A percentile compares a stretch with the other conserved stretches of the same genome.
phyloP scores from a whole-genome alignment of 2,329 filamentous ascomycete species.

The Xylariales sp. region DNA sequence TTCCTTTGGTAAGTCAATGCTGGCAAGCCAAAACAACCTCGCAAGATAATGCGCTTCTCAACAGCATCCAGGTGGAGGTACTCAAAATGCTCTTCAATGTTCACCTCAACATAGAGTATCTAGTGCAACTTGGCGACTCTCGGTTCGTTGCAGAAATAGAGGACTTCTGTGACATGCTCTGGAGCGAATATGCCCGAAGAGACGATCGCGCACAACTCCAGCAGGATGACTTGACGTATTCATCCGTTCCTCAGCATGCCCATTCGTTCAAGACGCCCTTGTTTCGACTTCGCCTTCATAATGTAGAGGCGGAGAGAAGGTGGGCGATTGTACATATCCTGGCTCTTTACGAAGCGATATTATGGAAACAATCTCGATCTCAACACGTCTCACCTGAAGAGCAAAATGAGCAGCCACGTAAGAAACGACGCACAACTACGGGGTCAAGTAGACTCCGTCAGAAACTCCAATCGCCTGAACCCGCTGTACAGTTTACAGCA shows the following conservation, averaged over 20 bases:
- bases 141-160: conserved; percentile 47
- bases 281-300: conserved; percentile 51
- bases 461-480: conserved; percentile 41
- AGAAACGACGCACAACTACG: conserved; percentile 42
- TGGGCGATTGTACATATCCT: conserved; percentile 58
- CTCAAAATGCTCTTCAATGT: conserved; percentile 66
- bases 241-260: conserved; percentile 36
- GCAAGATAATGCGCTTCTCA: conserved; percentile 54
- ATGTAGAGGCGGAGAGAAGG: conserved; percentile 50
- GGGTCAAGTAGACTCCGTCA: conserved; percentile 42
- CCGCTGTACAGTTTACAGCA: conserved; percentile 42
- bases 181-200: conserved; percentile 71
- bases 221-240: conserved; percentile 68
- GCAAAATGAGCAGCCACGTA: conserved; percentile 44
- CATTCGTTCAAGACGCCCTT: conserved; percentile 43
- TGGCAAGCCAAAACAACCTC: conserved; percentile 70
- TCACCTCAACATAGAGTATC: conserved; percentile 56
- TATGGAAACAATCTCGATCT: conserved; percentile 25
- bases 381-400: conserved; percentile 15
- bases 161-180: conserved; percentile 66
- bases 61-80: conserved; percentile 70
- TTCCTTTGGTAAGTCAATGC: conserved; percentile 69
- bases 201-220: conserved; percentile 68
- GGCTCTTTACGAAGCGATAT: conserved; percentile 50
- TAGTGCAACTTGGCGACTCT: conserved; percentile 40